Base-by-base conservation (phyloP, 2,329 filamentous ascomycete species). In the Colletotrichum graminicola region DNA sequence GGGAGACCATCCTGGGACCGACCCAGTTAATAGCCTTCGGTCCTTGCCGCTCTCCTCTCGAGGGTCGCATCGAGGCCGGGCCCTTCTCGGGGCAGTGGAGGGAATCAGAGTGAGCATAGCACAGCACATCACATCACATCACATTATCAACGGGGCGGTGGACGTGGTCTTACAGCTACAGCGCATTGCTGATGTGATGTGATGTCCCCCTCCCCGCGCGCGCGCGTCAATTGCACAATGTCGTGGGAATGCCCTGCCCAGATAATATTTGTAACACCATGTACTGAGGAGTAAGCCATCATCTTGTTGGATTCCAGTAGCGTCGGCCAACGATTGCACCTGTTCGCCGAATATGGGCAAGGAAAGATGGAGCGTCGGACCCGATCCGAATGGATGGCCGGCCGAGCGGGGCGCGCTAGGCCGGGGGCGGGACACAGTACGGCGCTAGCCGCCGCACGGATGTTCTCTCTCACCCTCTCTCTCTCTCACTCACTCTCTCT, bases 361-460 rank as follows among this genome's bases (percentile, higher is more conserved):
- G 29, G 21, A 18, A 47, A 29, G 52, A 29, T 57, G 57, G 57
- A 29, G 64, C 11, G 21, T 54, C 64, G 64, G 51, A 26, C 29
- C 57, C 57, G 65, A 49, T 47, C 51, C 10, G 29, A 36, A n/a
- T 36, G 47, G 54, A 54, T 54, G 39, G 39, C 65, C 59, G 65
- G 29, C 54, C 59, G 43, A 36, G 65, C 54, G 68, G 65, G 59
- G 23, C 51, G 12, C 60, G 16, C 14, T 59, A 55, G 29, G 5
- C n/a, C 56, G 23, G 52, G 61, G 34, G 18, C 29, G 18, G 18
- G 36, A 34, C 26, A 64, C 69, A 69, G 69, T 69, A 60, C 47
- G 59, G 54, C 54, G 45, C 60, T 72, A 69, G 55, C 36, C 49
- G 43, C 54, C 66, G 47, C 65, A 72, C 69, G 32, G 66, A 54